These are phyloP conservation scores for Pythium angustatum DNA, from an alignment of 352 stramenopile genomes.

Conservation along the genomic window DNA sequence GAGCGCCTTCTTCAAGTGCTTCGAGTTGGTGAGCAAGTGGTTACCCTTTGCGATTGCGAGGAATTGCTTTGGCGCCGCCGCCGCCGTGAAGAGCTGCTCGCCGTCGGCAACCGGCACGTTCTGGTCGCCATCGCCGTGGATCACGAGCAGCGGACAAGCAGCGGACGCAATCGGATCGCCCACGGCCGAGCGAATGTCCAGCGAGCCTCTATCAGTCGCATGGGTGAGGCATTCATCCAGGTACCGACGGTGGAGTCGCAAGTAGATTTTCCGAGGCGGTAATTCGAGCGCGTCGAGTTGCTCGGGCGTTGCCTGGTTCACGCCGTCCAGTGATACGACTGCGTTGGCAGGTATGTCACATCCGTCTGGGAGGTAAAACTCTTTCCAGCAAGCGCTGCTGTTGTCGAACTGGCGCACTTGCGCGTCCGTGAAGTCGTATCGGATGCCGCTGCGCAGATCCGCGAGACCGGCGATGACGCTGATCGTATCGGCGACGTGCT, in stretches of 20 bases:
- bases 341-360: slow-evolving; percentile 41
- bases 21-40: slow-evolving; percentile 74
- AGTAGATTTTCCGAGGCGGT: slow-evolving; percentile 48
- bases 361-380: slow-evolving; percentile 61
- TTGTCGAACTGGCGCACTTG: slow-evolving; percentile 47
- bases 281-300: slow-evolving; percentile 17
- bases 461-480: slow-evolving; percentile 59
- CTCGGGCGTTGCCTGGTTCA: slow-evolving; percentile 21
- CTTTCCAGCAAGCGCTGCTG: slow-evolving; percentile 61
- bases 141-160: slow-evolving; percentile 49
- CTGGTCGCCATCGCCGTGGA: slow-evolving; percentile 64
- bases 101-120: slow-evolving; percentile 60
- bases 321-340: slow-evolving; percentile 46
- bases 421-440: slow-evolving; percentile 54
- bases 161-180: slow-evolving; percentile 7
- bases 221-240: slow-evolving; percentile 42
- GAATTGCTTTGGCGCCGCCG: slow-evolving; percentile 59
- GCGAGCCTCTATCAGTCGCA: slow-evolving; percentile 22
- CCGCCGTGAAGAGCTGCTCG: slow-evolving; percentile 52
- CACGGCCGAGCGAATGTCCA: slow-evolving; percentile 49
- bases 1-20: slow-evolving; percentile 70
- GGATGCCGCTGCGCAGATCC: slow-evolving; percentile 47
- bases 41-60: slow-evolving; percentile 61
- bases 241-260: slow-evolving; percentile 52
- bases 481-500: slow-evolving; percentile 51